These are phyloP conservation scores for Melastoma malabathricum DNA, from an alignment of 345 rosid species.

Conservation along the genomic window DNA sequence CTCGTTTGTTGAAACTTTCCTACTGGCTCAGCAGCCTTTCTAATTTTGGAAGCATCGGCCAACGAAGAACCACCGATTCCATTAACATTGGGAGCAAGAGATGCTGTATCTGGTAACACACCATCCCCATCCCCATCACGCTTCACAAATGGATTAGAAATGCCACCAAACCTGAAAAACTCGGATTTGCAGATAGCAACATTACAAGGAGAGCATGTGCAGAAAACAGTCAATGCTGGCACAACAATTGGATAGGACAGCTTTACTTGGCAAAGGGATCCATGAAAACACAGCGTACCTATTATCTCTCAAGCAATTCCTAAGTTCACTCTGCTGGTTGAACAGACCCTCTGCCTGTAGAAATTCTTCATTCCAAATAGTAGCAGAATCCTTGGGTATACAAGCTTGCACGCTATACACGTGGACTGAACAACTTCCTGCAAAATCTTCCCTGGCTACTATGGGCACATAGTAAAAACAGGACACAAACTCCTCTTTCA, in stretches of 20 bases:
- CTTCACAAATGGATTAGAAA: constrained; percentile 53
- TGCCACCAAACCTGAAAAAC: constrained; percentile 60
- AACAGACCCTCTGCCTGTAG: constrained; percentile 84
- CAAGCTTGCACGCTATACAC: constrained; percentile 80
- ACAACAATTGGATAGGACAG: background rate
- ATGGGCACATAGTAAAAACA: constrained; percentile 16
- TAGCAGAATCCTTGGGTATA: constrained; percentile 72
- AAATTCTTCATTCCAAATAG: constrained; percentile 77
- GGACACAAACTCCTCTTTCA: background rate
- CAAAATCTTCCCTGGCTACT: constrained; percentile 72
- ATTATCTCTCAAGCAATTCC: constrained; percentile 86
- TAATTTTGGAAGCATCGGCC: constrained; percentile 15
- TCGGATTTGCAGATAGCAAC: too few relatives aligned
- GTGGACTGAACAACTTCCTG: constrained; percentile 48
- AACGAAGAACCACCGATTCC: constrained; percentile 18
- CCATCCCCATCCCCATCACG: constrained; percentile 39
- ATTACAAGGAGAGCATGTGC: too few relatives aligned
- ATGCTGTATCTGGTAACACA: constrained; percentile 17
- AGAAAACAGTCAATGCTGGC: too few relatives aligned
- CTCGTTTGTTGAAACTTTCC: constrained; percentile 27
- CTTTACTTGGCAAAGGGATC: constrained; percentile 13
- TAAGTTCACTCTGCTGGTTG: constrained; percentile 33
- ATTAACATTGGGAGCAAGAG: constrained; percentile 14
- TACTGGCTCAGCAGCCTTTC: constrained; percentile 15
- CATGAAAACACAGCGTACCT: constrained; percentile 24